Conservation (phyloP, 257 asterid genomes). For the Catharanthus roseus region DNA sequence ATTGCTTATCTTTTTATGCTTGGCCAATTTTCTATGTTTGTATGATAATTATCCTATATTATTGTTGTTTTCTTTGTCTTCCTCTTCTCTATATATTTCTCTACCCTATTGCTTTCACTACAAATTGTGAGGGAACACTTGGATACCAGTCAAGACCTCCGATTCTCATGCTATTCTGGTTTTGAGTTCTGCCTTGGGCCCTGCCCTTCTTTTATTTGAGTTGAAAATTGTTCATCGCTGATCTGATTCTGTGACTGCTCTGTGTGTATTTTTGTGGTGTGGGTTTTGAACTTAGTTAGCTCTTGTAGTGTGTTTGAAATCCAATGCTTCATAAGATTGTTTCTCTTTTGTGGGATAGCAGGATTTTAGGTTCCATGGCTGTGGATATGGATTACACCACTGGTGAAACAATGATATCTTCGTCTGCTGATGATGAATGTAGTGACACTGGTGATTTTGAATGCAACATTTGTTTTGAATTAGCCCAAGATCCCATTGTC, state of each 20-base stretch:
- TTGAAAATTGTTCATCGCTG: background rate
- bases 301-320: background rate
- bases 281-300: background rate
- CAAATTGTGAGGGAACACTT: background rate
- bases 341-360: conserved; percentile 2
- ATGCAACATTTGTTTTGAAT: conserved; percentile 90
- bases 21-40: background rate
- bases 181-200: background rate
- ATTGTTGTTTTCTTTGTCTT: background rate
- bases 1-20: background rate
- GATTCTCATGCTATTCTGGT: background rate
- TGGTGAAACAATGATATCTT: conserved; percentile 27
- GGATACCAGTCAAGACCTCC: background rate
- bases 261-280: background rate
- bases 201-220: background rate
- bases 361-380: conserved; percentile 21
- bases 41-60: background rate
- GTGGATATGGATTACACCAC: conserved; percentile 49
- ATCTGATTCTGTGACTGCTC: background rate
- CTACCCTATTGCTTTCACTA: background rate
- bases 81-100: background rate
- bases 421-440: conserved; percentile 31
- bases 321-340: background rate
- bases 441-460: conserved; percentile 59
- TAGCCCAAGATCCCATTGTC: conserved; percentile 80